Base-by-base conservation (phyloP, 2,329 filamentous ascomycete genomes). In the Penicillium sp. region DNA sequence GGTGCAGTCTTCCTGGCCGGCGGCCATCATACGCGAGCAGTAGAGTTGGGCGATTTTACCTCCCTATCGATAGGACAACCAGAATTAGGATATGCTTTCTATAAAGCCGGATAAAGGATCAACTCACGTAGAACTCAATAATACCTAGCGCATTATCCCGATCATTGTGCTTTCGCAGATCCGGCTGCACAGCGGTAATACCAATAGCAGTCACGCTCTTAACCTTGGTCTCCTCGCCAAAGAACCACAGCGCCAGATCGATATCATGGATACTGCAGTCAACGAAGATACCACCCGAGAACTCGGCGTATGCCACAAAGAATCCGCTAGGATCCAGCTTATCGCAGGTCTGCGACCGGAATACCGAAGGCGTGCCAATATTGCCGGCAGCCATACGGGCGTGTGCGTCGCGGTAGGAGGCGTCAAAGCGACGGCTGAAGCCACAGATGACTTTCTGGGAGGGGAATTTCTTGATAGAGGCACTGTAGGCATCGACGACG, bases 201-300 rank as follows among this genome's bases (percentile, higher is more conserved):
- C 86, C 87, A 2, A 84, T 75, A 0, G 85, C 85, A 0, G 80
- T 79, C 12, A 87, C 84, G 53, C 79, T 83, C 75, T 88, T 88
- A 62, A 87, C 80, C 13, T 80, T 73, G 35, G 77, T 80, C 45
- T 85, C 81, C 50, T 84, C 76, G 12, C 85, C 85, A 69, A 88
- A 87, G 78, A 85, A 89, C 86, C 86, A 89, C 2, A 89, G 78
- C 0, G 86, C 81, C 3, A 89, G 81, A 64, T 89, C 87, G 67
- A 91, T 90, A 68, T 91, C 88, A 78, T 91, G 89, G 70, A 91
- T 86, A 56, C 85, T 86, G 77, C 86, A 89, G 78, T 91, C 89
- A 59, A 90, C 88, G 68, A 91, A 91, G 72, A 90, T 89, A 28
- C 88, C 88, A 37, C 89, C 88, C 2, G 81, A 85, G 76, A 85